Evolutionary conservation across 2,329 filamentous ascomycete genomes (phyloP).

Genomic region (Fusarium sp.): DNA sequence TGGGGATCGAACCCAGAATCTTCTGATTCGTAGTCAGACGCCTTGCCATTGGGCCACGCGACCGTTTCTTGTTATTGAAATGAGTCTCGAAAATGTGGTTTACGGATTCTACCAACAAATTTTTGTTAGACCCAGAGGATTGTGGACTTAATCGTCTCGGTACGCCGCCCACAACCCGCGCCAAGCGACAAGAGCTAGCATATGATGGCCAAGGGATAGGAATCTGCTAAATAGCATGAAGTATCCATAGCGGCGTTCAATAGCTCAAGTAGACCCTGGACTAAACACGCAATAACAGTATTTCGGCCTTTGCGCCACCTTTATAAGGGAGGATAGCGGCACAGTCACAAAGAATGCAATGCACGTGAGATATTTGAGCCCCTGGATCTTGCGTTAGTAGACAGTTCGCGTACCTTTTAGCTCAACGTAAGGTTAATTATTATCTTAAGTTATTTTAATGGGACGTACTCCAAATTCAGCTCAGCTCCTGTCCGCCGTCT

Average conservation of each 20-base stretch:
- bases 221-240: background rate
- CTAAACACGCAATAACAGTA: background rate
- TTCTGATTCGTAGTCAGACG: constrained; percentile 48
- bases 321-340: constrained; percentile 15
- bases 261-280: background rate
- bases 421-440: background rate
- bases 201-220: background rate
- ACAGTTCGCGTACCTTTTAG: constrained; percentile 4
- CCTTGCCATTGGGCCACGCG: constrained; percentile 44
- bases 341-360: constrained; percentile 19
- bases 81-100: rapidly evolving
- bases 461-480: background rate
- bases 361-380: constrained; percentile 19
- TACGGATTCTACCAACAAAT: background rate
- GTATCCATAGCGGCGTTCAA: background rate
- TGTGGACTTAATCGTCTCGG: background rate
- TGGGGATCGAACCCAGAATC: constrained; percentile 47
- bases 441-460: constrained; percentile 6
- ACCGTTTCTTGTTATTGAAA: constrained; percentile 13
- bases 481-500: background rate
- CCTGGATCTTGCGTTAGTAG: constrained; percentile 16
- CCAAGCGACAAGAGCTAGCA: background rate
- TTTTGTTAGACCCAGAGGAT: background rate
- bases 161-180: background rate
- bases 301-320: background rate